Conservation (phyloP, 1,284 basidiomycete species). For the Sanghuangporus sanghuang region DNA sequence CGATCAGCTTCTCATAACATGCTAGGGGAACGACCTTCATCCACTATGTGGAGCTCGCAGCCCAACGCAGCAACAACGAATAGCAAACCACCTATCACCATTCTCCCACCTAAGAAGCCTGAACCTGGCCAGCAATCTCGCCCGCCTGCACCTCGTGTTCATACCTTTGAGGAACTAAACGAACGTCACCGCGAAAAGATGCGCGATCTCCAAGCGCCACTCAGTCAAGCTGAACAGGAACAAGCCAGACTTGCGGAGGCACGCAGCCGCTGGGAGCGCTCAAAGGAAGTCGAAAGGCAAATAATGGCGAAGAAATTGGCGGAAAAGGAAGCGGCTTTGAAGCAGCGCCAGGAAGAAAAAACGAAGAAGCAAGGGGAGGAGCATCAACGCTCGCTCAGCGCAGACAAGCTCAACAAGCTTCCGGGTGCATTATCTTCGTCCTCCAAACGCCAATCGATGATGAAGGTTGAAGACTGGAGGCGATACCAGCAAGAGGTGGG, state of each 20-base stretch:
- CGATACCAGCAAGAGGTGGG: slow-evolving; percentile 51
- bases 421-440: slow-evolving; percentile 23
- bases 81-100: slow-evolving; percentile 37
- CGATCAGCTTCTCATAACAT: background rate
- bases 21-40: slow-evolving; percentile 2
- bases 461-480: slow-evolving; percentile 83
- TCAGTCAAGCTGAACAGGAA: slow-evolving; percentile 68
- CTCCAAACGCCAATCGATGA: slow-evolving; percentile 59
- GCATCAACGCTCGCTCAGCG: slow-evolving; percentile 52
- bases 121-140: slow-evolving; percentile 35
- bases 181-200: slow-evolving; percentile 80
- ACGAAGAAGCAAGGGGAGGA: slow-evolving; percentile 24
- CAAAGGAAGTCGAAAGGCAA: slow-evolving; percentile 62
- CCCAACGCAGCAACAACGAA: slow-evolving; percentile 13
- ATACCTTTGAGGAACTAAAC: slow-evolving; percentile 75
- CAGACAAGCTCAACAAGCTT: slow-evolving; percentile 48
- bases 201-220: slow-evolving; percentile 64
- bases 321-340: slow-evolving; percentile 53
- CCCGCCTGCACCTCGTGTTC: slow-evolving; percentile 43
- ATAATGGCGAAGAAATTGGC: slow-evolving; percentile 64
- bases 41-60: slow-evolving; percentile 4
- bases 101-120: slow-evolving; percentile 58
- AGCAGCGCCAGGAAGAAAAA: slow-evolving; percentile 35
- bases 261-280: slow-evolving; percentile 70
- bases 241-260: slow-evolving; percentile 64